phyloP scores from a whole-genome alignment of 2,329 filamentous ascomycete genomes.

The Neopestalotiopsis sp. region DNA sequence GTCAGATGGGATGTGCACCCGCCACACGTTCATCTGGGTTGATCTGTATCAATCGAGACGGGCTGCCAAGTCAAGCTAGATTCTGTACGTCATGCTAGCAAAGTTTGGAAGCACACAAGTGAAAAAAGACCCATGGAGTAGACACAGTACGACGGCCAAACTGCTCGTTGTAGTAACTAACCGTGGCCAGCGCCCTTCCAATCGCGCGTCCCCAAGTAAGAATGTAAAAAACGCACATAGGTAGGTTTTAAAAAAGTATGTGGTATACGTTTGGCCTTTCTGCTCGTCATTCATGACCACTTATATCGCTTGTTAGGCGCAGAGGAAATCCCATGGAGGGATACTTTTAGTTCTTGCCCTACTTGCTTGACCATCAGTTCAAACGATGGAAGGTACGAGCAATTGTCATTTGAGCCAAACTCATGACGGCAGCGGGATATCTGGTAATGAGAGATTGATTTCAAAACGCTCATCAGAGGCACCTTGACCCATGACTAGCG shows the following conservation, averaged over 20 bases:
- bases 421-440: no score
- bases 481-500: neutral
- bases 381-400: no score
- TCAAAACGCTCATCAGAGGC: neutral
- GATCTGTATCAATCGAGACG: neutral
- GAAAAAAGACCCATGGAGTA: neutral
- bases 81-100: slow-evolving; percentile 1
- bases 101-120: neutral
- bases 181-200: neutral
- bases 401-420: no score
- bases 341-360: no score
- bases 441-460: no score
- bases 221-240: no score
- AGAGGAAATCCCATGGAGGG: no score
- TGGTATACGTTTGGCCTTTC: no score
- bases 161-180: slow-evolving; percentile 1
- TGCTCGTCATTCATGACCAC: no score
- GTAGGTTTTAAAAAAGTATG: no score
- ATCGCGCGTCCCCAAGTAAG: neutral
- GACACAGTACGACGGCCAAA: neutral
- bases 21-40: neutral
- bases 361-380: no score
- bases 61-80: slow-evolving; percentile 1
- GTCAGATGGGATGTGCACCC: neutral
- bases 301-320: no score